phyloP scores from a whole-genome alignment of 2,329 filamentous ascomycete genomes.

The Ophiosphaerella korrae region DNA sequence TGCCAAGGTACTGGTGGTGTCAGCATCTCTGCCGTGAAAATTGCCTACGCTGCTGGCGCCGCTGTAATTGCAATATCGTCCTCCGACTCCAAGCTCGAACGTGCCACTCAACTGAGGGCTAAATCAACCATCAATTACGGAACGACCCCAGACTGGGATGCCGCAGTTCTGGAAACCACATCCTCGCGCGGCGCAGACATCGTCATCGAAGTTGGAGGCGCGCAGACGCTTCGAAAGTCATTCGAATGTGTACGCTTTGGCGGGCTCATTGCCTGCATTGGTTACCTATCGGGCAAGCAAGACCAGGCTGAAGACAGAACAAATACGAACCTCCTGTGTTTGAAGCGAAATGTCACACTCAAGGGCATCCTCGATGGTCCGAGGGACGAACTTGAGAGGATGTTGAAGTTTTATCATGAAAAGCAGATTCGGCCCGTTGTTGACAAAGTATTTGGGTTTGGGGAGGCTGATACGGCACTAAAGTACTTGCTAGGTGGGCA shows the following conservation, averaged over 20 bases:
- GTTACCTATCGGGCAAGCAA: conserved; percentile 58
- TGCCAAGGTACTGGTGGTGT: conserved; percentile 54
- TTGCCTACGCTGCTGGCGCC: conserved; percentile 50
- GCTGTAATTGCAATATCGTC: conserved; percentile 64
- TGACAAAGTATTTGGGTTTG: conserved; percentile 48
- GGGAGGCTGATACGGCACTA: conserved; percentile 35
- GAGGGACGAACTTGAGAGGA: conserved; percentile 56
- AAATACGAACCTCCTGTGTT: conserved; percentile 64
- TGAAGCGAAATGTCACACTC: conserved; percentile 58
- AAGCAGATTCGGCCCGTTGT: conserved; percentile 50
- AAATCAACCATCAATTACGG: conserved; percentile 67
- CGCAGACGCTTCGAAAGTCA: conserved; percentile 54
- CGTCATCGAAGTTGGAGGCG: conserved; percentile 59
- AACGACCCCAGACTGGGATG: conserved; percentile 63
- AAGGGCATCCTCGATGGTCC: conserved; percentile 69
- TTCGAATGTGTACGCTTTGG: conserved; percentile 52
- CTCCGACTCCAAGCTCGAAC: conserved; percentile 59
- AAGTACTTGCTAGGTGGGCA: conserved; percentile 37
- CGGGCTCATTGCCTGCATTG: conserved; percentile 49
- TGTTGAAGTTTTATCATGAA: conserved; percentile 49
- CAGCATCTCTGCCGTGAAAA: conserved; percentile 48
- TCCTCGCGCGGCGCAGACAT: conserved; percentile 52
- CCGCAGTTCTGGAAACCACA: conserved; percentile 57
- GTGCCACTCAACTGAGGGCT: conserved; percentile 62
- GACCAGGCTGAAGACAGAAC: conserved; percentile 60